These are phyloP conservation scores for Auricularia heimuer DNA, from an alignment of 768 basidiomycete genomes.

Conservation along the genomic window DNA sequence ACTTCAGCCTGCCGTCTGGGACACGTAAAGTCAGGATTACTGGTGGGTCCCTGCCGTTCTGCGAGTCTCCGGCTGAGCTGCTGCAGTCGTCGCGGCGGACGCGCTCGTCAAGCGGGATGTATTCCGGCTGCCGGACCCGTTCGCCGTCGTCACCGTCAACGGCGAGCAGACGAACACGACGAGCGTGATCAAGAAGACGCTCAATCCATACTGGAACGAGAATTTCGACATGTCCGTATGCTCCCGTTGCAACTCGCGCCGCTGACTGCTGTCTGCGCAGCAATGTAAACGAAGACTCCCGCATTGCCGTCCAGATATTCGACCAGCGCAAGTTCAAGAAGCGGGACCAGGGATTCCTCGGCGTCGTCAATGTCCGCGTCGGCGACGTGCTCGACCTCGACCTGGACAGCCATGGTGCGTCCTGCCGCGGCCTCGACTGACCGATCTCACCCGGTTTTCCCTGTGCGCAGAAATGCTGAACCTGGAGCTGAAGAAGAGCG, in stretches of 20 bases:
- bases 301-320: slow-evolving; percentile 96
- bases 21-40: slow-evolving; percentile 7
- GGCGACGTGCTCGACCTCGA: slow-evolving; percentile 87
- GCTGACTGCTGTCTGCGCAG: slow-evolving; percentile 30
- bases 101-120: slow-evolving; percentile 93
- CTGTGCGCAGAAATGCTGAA: slow-evolving; percentile 79
- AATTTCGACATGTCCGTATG: slow-evolving; percentile 85
- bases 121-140: slow-evolving; percentile 93
- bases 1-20: not conserved
- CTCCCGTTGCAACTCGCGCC: not conserved
- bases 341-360: slow-evolving; percentile 95
- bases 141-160: slow-evolving; percentile 96
- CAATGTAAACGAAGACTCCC: slow-evolving; percentile 94
- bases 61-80: not conserved
- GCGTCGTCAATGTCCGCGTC: slow-evolving; percentile 92
- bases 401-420: slow-evolving; percentile 83
- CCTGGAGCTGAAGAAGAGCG: slow-evolving; percentile 95
- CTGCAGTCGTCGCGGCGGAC: slow-evolving; percentile 87
- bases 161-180: slow-evolving; percentile 96
- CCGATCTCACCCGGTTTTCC: slow-evolving; percentile 5
- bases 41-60: not conserved
- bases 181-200: slow-evolving; percentile 90
- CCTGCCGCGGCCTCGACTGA: not conserved
- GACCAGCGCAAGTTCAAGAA: slow-evolving; percentile 99
- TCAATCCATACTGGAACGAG: slow-evolving; percentile 97